Base-by-base conservation (phyloP, 2,329 filamentous ascomycete genomes). In the Graphium sp. region DNA sequence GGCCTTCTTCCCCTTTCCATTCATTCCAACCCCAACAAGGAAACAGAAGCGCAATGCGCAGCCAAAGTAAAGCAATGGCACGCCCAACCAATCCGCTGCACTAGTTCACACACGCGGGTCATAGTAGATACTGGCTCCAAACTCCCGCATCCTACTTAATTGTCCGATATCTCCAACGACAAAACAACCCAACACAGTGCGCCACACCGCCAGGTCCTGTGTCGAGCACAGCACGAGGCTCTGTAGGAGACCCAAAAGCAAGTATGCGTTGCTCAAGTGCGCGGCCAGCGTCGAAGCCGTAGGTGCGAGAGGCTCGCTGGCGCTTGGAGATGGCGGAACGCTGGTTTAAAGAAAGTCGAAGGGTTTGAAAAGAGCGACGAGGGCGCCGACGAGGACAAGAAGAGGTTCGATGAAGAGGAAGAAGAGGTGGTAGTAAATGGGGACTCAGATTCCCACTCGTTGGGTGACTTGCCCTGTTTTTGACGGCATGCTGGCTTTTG, bases 101-200 rank as follows among this genome's bases (percentile, higher is more conserved):
- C 77, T n/a, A n/a, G n/a, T 80, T 76, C 75, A 82, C 7, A 49
- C 46, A 37, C 49, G 41, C 17, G 66, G 55, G 37, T 68, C 57
- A 60, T 68, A 79, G 49, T 77, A 82, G n/a, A 81, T 55, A 7
- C 53, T 50, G 9, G 45, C 37, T 0, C 78, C 79, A 18, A 77
- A 54, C 17, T 54, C 55, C 20, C 56, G 52, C 34, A 84, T 61
- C 20, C 70, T 71, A 48, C 73, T 79, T 31, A 85, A 52, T 48
- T 85, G 80, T 4, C 79, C 80, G 19, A 83, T 46, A 47, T 87
- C 80, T n/a, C 76, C 80, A 11, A 85, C 46, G 18, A 85, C 59
- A 33, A 85, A 53, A 21, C 65, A 72, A 25, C 75, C 52, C 5
- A 85, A 55, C 16, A 85, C 58, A 2, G 66, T 59, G 37, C 56